Conservation (phyloP, 257 asterid species). For the Petunia axillaris region DNA sequence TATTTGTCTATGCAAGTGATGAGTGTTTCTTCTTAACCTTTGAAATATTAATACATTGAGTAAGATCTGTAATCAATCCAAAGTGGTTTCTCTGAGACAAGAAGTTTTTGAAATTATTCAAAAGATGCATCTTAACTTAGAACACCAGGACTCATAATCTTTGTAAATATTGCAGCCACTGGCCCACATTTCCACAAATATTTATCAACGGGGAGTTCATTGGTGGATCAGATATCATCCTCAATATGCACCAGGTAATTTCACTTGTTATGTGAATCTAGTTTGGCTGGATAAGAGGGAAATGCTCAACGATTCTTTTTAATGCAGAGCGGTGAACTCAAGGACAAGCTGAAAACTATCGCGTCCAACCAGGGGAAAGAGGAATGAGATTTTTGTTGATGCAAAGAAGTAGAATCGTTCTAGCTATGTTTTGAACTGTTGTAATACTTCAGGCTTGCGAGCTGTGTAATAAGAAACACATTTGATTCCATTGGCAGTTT, state of each 20-base stretch:
- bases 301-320: conserved; percentile 30
- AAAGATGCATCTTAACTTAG: background rate
- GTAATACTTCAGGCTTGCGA: background rate
- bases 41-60: background rate
- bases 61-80: background rate
- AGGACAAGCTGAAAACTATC: conserved; percentile 57
- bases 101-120: background rate
- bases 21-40: background rate
- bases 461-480: conserved; percentile 5
- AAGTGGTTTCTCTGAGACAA: background rate
- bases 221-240: conserved; percentile 98
- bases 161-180: conserved; percentile 60
- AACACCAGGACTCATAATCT: background rate
- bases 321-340: conserved; percentile 78
- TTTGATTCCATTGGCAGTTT: conserved; percentile 8
- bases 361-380: conserved; percentile 42
- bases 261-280: background rate
- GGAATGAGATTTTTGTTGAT: conserved; percentile 27
- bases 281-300: background rate
- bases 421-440: background rate
- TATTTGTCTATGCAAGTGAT: background rate
- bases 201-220: conserved; percentile 89
- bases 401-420: background rate
- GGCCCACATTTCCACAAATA: conserved; percentile 99
- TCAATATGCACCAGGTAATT: conserved; percentile 87